These are phyloP conservation scores for Lentinula edodes DNA, from an alignment of 768 basidiomycete species.

Conservation along the genomic window DNA sequence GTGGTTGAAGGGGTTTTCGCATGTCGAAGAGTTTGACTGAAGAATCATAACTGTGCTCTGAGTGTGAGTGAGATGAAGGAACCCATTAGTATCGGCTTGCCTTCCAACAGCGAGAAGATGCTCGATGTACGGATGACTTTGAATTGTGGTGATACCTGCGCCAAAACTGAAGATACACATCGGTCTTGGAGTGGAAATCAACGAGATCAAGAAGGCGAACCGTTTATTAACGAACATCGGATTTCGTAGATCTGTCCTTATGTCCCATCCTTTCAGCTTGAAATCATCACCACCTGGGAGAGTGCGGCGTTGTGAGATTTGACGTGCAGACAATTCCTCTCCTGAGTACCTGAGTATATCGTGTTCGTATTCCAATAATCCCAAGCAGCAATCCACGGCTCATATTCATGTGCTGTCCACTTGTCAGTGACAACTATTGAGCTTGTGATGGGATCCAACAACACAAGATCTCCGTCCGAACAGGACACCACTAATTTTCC, in stretches of 20 bases:
- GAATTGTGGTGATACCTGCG: conserved; percentile 88
- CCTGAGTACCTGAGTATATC: conserved; percentile 71
- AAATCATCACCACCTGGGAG: conserved; percentile 88
- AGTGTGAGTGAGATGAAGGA: not conserved
- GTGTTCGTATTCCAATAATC: conserved; percentile 78
- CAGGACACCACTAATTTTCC: conserved; percentile 74
- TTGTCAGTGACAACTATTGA: conserved; percentile 30
- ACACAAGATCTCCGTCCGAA: conserved; percentile 72
- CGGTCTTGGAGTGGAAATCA: not conserved
- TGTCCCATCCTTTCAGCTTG: conserved; percentile 87
- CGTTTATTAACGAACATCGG: conserved; percentile 73
- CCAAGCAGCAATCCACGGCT: conserved; percentile 93
- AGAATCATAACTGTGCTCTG: conserved; percentile 66
- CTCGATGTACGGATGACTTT: conserved; percentile 75
- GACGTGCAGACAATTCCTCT: not conserved
- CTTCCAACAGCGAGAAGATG: conserved; percentile 88
- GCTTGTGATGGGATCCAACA: conserved; percentile 36
- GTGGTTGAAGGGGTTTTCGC: conserved; percentile 55
- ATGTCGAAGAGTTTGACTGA: conserved; percentile 78
- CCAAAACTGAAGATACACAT: conserved; percentile 57
- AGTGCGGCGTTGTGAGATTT: no score
- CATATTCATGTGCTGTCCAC: conserved; percentile 90
- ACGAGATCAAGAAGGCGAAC: conserved; percentile 26
- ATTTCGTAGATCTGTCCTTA: conserved; percentile 51
- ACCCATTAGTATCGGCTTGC: conserved; percentile 30